phyloP scores from a whole-genome alignment of 208 protist genomes.

The Trypanosomatidae sp. region DNA sequence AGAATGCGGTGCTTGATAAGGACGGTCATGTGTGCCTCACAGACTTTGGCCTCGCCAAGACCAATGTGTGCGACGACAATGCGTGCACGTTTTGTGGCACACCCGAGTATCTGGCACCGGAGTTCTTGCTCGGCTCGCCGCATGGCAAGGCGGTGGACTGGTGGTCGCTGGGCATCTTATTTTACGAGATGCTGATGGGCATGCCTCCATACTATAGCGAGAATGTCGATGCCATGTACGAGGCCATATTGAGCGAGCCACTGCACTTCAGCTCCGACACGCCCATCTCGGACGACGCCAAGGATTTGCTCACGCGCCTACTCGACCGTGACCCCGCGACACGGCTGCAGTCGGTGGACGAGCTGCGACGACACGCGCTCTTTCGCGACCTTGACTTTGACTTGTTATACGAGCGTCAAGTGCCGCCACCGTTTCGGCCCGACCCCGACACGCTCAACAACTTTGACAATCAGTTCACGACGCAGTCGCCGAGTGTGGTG shows the following conservation, averaged over 20 bases:
- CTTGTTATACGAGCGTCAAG: slow-evolving; percentile 38
- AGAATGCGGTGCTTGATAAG: slow-evolving; percentile 81
- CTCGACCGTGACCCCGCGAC: slow-evolving; percentile 66
- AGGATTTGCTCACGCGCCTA: slow-evolving; percentile 64
- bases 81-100: slow-evolving; percentile 85
- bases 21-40: slow-evolving; percentile 83
- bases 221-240: slow-evolving; percentile 75
- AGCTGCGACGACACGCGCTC: slow-evolving; percentile 76
- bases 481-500: slow-evolving; percentile 13
- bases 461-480: slow-evolving; percentile 72
- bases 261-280: slow-evolving; percentile 34
- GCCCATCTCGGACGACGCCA: slow-evolving; percentile 26
- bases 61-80: slow-evolving; percentile 43
- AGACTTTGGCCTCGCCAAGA: slow-evolving; percentile 84
- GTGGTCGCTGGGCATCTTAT: slow-evolving; percentile 95
- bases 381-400: slow-evolving; percentile 69
- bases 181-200: slow-evolving; percentile 94
- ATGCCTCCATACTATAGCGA: slow-evolving; percentile 91
- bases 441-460: slow-evolving; percentile 53
- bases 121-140: slow-evolving; percentile 82
- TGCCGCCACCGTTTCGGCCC: slow-evolving; percentile 58
- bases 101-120: slow-evolving; percentile 86
- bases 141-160: slow-evolving; percentile 95
- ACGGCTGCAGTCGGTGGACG: slow-evolving; percentile 66
- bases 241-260: slow-evolving; percentile 52